Evolutionary conservation across 164 flowering plant genomes (phyloP).

Genomic region (Sextonia rubra): DNA sequence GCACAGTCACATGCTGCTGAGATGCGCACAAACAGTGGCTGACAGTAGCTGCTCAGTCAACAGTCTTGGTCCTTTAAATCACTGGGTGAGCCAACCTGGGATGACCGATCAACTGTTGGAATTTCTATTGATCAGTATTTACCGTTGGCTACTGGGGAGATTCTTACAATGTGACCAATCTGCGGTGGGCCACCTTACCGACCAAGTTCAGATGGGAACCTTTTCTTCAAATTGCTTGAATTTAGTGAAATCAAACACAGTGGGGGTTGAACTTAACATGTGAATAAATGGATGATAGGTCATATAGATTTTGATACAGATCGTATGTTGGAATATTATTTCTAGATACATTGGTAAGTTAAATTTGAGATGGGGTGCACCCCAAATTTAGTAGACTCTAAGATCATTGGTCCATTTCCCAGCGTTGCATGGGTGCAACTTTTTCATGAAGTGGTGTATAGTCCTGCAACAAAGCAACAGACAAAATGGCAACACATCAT

Average conservation of each 20-base stretch:
- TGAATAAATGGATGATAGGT: background rate
- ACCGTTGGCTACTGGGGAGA: no score
- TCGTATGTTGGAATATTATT: background rate
- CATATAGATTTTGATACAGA: background rate
- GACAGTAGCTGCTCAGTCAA: no score
- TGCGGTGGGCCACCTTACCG: no score
- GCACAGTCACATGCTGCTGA: no score
- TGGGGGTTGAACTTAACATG: background rate
- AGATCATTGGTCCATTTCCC: conserved; percentile 13
- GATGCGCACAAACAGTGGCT: no score
- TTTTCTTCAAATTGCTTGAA: background rate
- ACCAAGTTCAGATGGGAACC: no score
- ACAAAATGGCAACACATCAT: background rate
- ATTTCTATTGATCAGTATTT: no score
- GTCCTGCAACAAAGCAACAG: conserved; percentile 11
- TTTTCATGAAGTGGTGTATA: conserved; percentile 18
- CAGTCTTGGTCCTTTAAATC: no score
- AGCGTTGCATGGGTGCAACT: conserved; percentile 18
- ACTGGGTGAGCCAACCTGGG: no score
- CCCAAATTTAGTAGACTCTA: conserved; percentile 36
- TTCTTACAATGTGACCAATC: no score
- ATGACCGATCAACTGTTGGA: no score
- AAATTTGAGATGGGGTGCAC: conserved; percentile 7
- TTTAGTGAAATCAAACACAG: background rate
- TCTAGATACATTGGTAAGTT: conserved; percentile 10